phyloP scores from a whole-genome alignment of 1,284 basidiomycete genomes.

The Polyporus tsugae region DNA sequence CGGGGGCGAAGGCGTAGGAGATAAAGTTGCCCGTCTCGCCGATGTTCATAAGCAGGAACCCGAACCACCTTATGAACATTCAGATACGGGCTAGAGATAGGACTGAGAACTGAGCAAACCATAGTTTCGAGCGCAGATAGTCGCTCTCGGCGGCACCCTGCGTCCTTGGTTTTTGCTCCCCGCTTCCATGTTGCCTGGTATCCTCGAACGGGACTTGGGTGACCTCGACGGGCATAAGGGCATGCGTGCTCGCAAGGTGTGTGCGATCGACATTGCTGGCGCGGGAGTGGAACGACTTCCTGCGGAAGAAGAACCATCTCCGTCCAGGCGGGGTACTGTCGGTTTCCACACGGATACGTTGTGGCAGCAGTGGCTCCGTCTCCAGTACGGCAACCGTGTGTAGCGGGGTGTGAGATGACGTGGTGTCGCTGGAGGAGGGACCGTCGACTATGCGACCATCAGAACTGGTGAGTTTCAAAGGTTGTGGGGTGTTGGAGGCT shows the following conservation, averaged over 20 bases:
- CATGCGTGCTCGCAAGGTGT: slow-evolving; percentile 36
- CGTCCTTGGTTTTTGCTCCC: slow-evolving; percentile 46
- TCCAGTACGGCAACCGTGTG: slow-evolving; percentile 30
- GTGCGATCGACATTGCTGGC: slow-evolving; percentile 32
- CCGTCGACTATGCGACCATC: slow-evolving; percentile 2
- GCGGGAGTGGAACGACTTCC: slow-evolving; percentile 22
- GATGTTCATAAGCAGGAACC: slow-evolving; percentile 88
- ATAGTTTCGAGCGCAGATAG: slow-evolving; percentile 87
- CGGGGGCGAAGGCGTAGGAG: slow-evolving; percentile 90
- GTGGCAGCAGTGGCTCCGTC: slow-evolving; percentile 33
- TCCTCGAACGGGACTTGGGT: slow-evolving; percentile 25
- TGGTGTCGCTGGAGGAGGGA: not conserved
- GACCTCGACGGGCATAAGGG: slow-evolving; percentile 40
- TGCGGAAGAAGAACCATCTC: slow-evolving; percentile 30
- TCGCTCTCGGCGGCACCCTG: slow-evolving; percentile 55
- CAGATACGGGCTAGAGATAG: slow-evolving; percentile 4
- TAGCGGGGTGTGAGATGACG: slow-evolving; percentile 11
- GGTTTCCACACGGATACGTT: slow-evolving; percentile 5
- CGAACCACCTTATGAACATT: slow-evolving; percentile 77
- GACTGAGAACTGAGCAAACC: slow-evolving; percentile 51
- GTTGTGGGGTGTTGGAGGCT: slow-evolving; percentile 24
- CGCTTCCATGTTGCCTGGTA: slow-evolving; percentile 25
- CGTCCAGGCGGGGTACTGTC: slow-evolving; percentile 9
- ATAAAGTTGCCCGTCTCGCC: slow-evolving; percentile 95
- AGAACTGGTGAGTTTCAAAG: slow-evolving; percentile 18